Evolutionary conservation across 805 yeast genomes (phyloP).

Genomic region (Lipomyces sp.): DNA sequence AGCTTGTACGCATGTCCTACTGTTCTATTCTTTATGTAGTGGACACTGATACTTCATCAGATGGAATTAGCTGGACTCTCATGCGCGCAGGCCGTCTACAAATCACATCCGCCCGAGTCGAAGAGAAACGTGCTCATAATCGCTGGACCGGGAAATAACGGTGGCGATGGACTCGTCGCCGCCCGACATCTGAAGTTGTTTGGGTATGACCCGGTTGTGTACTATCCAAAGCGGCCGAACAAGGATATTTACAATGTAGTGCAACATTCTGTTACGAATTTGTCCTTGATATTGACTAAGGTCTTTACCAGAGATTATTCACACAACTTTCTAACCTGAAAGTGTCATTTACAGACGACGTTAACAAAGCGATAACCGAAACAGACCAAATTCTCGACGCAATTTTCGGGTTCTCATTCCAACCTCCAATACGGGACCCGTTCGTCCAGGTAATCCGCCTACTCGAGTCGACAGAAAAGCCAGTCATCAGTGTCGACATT

Average conservation of each 20-base stretch:
- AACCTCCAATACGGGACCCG: conserved; percentile 84
- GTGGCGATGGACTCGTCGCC: conserved; percentile 94
- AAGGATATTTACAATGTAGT: conserved; percentile 47
- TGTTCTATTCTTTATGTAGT: not conserved
- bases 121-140: conserved; percentile 62
- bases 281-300: conserved; percentile 10
- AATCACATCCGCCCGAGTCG: conserved; percentile 61
- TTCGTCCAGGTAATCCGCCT: conserved; percentile 57
- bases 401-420: conserved; percentile 90
- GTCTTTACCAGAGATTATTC: conserved; percentile 52
- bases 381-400: conserved; percentile 72
- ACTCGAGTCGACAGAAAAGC: conserved; percentile 52
- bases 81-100: conserved; percentile 84
- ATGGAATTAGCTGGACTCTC: conserved; percentile 97
- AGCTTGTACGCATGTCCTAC: conserved; percentile 52
- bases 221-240: conserved; percentile 73
- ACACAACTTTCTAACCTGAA: conserved; percentile 69
- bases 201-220: conserved; percentile 76
- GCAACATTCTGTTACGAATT: not conserved
- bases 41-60: conserved; percentile 46
- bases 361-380: conserved; percentile 47
- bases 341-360: conserved; percentile 58
- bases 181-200: conserved; percentile 85
- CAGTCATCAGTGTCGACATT: conserved; percentile 81
- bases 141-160: conserved; percentile 96